Percentiles rank a stretch among this genome's conserved stretches.
Evolutionary conservation across 768 basidiomycete genomes (phyloP).

Genomic region (Sporobolomyces pararoseus): DNA sequence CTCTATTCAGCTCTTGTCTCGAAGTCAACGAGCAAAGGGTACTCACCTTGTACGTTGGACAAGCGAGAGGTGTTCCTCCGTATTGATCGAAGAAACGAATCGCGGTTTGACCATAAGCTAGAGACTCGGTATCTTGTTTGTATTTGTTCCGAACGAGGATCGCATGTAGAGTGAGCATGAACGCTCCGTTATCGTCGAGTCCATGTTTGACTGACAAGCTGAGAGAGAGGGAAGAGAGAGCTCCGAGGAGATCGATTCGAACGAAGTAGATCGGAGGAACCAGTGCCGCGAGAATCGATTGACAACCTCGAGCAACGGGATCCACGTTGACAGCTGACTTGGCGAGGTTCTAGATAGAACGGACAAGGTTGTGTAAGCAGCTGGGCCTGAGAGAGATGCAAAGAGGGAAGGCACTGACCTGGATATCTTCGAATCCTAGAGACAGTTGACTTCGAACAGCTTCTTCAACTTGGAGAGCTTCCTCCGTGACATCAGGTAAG

Average conservation of each 20-base stretch:
- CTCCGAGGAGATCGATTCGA: conserved; percentile 37
- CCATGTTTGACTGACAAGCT: conserved; percentile 15
- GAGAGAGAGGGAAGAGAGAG: conserved; percentile 28
- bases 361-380: no score
- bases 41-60: conserved; percentile 37
- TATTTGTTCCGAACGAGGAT: conserved; percentile 22
- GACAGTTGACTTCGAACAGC: not conserved
- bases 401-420: no score
- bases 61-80: conserved; percentile 28
- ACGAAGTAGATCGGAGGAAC: conserved; percentile 41
- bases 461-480: not conserved
- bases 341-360: not conserved
- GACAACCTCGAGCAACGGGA: conserved; percentile 15
- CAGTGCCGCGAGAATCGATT: conserved; percentile 27
- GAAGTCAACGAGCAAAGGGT: not conserved
- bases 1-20: not conserved
- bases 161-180: conserved; percentile 37
- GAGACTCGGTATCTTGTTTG: not conserved
- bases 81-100: conserved; percentile 29
- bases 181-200: conserved; percentile 29
- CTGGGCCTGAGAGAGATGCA: no score
- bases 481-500: conserved; percentile 13
- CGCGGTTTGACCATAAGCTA: conserved; percentile 30
- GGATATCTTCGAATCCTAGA: not conserved
- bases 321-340: not conserved